Evolutionary conservation across 192 early-diverging fungal genomes (phyloP), one percentile per base, ranked within the genome.

Genomic region (Backusella macrospora): DNA sequence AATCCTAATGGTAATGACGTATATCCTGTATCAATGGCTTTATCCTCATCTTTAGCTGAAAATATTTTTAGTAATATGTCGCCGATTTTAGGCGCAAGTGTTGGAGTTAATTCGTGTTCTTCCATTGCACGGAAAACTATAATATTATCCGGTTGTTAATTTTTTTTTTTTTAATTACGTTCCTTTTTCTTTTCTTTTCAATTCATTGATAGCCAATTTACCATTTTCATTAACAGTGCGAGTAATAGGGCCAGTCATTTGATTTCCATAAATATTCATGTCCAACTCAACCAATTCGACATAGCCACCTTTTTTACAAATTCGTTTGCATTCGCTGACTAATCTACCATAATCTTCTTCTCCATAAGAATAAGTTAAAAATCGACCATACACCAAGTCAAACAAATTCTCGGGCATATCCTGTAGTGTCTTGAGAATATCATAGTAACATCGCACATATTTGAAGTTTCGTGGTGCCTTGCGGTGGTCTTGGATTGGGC

Each of bases 221-320:
- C 76, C 63, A 68, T 73, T 71, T 10, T 65, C 52, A 48, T 78
- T 78, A 21, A 73, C 21, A 21, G 8, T 9, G 42, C 34, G 65
- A 38, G 43, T 70, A 4, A 45, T 29, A 8, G 63, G 26, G 3
- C 71, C 66, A 10, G 34, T 13, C 1, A 13, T 8, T 46, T 45
- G 52, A 37, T 45, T 68, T 15, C 71, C 55, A 68, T 76, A 76
- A 6, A 73, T 73, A 10, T 48, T 62, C 76, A 78, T 78, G 38
- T 73, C 76, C 52, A 72, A 40, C 40, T 78, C 79, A 37, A 74
- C 43, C 14, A 81, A 37, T 70, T 81, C 79, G 14, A 81, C 62
- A 65, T 14, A 73, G 10, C 79, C 79, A 18, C 68, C 68, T 1
- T 43, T 47, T 38, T 81, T 81, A 34, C 68, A 72, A 5, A 81